Evolutionary conservation across 306 rosid species (phyloP).

Genomic region (Sindora glabra): DNA sequence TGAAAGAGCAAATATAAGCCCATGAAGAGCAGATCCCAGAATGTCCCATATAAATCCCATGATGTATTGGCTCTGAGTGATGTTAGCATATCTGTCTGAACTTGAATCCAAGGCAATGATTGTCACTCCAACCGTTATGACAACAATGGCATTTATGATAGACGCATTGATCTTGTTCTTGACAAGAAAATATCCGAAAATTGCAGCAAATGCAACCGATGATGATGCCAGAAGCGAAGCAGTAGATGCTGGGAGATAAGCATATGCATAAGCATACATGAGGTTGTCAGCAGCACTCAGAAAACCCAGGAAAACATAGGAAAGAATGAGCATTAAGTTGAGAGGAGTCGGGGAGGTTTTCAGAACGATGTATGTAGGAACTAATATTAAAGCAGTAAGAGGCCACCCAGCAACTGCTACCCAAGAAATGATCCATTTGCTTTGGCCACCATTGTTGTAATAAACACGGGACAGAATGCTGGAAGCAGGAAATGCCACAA

Average conservation of each 20-base stretch:
- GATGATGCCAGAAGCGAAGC: slow-evolving; percentile 84
- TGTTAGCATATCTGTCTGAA: slow-evolving; percentile 56
- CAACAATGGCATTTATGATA: slow-evolving; percentile 50
- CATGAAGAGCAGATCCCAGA: slow-evolving; percentile 86
- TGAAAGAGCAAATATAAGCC: slow-evolving; percentile 85
- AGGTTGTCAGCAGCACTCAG: slow-evolving; percentile 88
- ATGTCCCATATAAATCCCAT: slow-evolving; percentile 83
- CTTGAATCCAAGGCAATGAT: slow-evolving; percentile 81
- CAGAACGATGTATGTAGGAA: slow-evolving; percentile 50
- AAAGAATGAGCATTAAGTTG: slow-evolving; percentile 34
- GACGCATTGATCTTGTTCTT: slow-evolving; percentile 65
- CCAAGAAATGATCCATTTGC: slow-evolving; percentile 98
- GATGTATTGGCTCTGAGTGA: slow-evolving; percentile 50
- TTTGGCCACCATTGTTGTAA: slow-evolving; percentile 65
- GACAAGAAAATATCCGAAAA: slow-evolving; percentile 73
- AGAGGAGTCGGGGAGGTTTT: slow-evolving; percentile 56
- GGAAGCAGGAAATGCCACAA: slow-evolving; percentile 84
- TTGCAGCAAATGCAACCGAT: slow-evolving; percentile 68
- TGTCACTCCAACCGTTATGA: slow-evolving; percentile 65
- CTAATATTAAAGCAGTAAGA: slow-evolving; percentile 48
- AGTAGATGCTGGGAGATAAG: slow-evolving; percentile 92
- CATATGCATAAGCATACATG: slow-evolving; percentile 93
- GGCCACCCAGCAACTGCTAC: slow-evolving; percentile 95
- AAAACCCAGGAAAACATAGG: slow-evolving; percentile 58
- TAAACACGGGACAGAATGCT: slow-evolving; percentile 81